Base-by-base conservation (phyloP, 163 green algal genomes). In the Scenedesmus sp. region DNA sequence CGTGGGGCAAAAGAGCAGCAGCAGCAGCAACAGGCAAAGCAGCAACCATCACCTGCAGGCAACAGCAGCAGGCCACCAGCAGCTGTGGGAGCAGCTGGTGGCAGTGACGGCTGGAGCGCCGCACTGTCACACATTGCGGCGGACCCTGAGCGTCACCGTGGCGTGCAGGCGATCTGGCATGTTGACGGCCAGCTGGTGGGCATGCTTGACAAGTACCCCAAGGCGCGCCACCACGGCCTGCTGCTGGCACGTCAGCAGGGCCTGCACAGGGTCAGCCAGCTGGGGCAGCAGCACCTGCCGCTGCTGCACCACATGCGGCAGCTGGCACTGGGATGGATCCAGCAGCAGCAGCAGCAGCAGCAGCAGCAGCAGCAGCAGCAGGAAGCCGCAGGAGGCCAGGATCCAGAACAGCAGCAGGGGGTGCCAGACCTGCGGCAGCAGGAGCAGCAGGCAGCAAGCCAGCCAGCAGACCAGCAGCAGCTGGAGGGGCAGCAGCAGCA, bases 201-300 rank as follows among this genome's bases (percentile, higher is more conserved):
- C 4, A 46, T 92, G 16, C 13, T 81, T 20, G 89, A 92, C 72
- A 89, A 85, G 33, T 92, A 76, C 37, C 89, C 89, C 33, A 92
- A 92, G 51, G 83, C 81, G 10, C 13, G 61, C 4, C 46, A 49
- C 30, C 89, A 92, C 24, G 68, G 40, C 0, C 70, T 92, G 82
- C 46, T 92, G 61, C 33, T 92, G 40, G 81, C 89, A 6, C 46
- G 89, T 7, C 46, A 92, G 70, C 40, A 81, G 35, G 82, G 16
- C 13, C 51, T 92, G 46, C 44, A 89, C 49, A 35, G 42, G 20
- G 82, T 80, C 26, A 53, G 37, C 24, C 56, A 89, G 37, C 68
- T 92, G 88, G 42, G 20, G 26, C 65, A 5, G 3, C 24, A 49
- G 37, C 82, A 92, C 65, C 40, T 92, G 81, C 44, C 65, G 70